Evolutionary conservation across 441 rosid genomes (phyloP).

Genomic region (Erysimum pusillum): DNA sequence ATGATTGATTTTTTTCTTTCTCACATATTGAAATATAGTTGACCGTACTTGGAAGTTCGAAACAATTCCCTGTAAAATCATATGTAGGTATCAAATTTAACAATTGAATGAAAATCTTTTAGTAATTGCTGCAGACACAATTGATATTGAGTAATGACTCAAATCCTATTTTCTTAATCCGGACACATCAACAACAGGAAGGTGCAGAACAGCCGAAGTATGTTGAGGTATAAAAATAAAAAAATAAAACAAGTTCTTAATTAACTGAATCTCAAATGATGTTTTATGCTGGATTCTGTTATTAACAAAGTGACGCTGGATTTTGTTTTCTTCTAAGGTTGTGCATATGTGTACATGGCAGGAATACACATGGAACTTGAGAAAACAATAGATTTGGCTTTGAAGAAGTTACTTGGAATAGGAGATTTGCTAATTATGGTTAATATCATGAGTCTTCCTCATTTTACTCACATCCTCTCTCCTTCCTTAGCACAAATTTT

Average conservation of each 20-base stretch:
- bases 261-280: background rate
- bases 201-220: background rate
- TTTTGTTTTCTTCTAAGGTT: constrained; percentile 1
- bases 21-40: background rate
- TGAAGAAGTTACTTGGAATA: constrained; percentile 30
- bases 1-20: no score
- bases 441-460: constrained; percentile 27
- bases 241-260: constrained; percentile 6
- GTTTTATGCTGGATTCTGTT: constrained; percentile 24
- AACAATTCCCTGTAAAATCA: background rate
- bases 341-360: background rate
- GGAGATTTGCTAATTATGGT: constrained; percentile 37
- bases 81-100: background rate
- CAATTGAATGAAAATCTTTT: background rate
- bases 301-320: constrained; percentile 7
- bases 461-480: constrained; percentile 45
- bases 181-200: background rate
- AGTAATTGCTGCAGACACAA: background rate
- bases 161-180: background rate
- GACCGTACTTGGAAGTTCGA: background rate
- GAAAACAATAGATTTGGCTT: background rate
- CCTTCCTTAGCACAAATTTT: constrained; percentile 1
- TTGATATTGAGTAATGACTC: constrained; percentile 8
- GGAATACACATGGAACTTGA: background rate
- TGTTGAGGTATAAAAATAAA: background rate